Conservation (phyloP, 2,329 filamentous ascomycete species). For the Neofusicoccum sp. region DNA sequence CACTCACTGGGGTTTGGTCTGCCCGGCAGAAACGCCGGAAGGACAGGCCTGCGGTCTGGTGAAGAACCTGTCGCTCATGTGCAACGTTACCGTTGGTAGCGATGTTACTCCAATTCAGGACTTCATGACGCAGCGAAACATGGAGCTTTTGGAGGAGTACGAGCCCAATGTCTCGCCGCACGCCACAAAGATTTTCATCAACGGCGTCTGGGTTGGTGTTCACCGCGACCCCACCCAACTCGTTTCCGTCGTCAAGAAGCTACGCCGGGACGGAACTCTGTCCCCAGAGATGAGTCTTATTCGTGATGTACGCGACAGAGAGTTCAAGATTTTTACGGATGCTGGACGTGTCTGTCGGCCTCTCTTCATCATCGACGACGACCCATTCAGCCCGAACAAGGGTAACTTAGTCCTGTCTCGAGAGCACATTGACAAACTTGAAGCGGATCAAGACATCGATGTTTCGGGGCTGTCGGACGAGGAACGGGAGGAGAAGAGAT, state of each 20-base stretch:
- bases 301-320: conserved; percentile 91
- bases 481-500: conserved; percentile 60
- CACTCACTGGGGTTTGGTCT: conserved; percentile 97
- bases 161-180: conserved; percentile 66
- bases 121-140: conserved; percentile 92
- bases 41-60: conserved; percentile 97
- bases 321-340: conserved; percentile 98
- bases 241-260: conserved; percentile 72
- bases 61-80: conserved; percentile 97
- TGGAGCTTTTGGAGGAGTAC: conserved; percentile 97
- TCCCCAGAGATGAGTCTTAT: conserved; percentile 93
- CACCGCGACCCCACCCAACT: conserved; percentile 85
- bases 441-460: conserved; percentile 67
- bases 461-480: conserved; percentile 57
- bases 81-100: conserved; percentile 93
- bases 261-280: conserved; percentile 78
- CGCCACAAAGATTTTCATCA: conserved; percentile 96
- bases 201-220: conserved; percentile 96
- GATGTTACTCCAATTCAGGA: conserved; percentile 86
- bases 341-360: conserved; percentile 93
- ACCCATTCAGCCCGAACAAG: conserved; percentile 68
- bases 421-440: conserved; percentile 75
- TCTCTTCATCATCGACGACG: conserved; percentile 88
- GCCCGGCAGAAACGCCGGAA: conserved; percentile 95
- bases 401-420: conserved; percentile 81